Base-by-base conservation (phyloP, 2,329 filamentous ascomycete genomes). In the Xylariaceae sp. region DNA sequence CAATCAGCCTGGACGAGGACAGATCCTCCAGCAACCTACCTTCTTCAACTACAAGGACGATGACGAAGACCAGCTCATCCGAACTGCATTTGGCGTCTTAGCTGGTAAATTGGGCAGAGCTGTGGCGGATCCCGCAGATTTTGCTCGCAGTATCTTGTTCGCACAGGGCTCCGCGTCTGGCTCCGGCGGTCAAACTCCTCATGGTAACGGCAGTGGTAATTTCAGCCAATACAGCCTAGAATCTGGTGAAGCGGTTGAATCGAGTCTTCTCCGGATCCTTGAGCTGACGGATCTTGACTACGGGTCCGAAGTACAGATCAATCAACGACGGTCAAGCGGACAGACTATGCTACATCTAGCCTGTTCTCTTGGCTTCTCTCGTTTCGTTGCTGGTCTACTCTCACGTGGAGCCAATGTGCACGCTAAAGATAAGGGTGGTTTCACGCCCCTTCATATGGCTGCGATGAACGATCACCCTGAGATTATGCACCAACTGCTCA, bases 271-370 rank as follows among this genome's bases (percentile, higher is more conserved):
- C 64, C 87, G 83, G 66, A 85, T 88, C 59, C 77, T 94, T n/a
- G 88, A 93, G 66, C 79, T 90, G 50, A 87, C 92, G 68, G 89
- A 93, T 70, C 78, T 91, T 30, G 88, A 91, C 70, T 87, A 92
- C 66, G 90, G 83, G 69, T 81, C 86, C 62, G 80, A 82, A 66
- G 83, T 88, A 11, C 82, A 82, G 30, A 83, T 89, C 62, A 89
- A 94, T 69, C 76, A 88, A 54, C 82, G 81, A 66, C 75, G 76
- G 63, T 75, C 82, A 1, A 89, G 85, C 10, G 90, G 90, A 0
- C 89, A 93, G 69, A 91, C 88, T 1, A 87, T 95, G 81, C 81
- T 95, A 62, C 90, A 94, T 68, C 78, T 92, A 62, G 89, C 89
- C 1, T 89, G 86, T 66, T 88, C 88, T 7, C 76, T 92, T 10